Conservation (phyloP, 306 rosid genomes). For the Castanea crenata region DNA sequence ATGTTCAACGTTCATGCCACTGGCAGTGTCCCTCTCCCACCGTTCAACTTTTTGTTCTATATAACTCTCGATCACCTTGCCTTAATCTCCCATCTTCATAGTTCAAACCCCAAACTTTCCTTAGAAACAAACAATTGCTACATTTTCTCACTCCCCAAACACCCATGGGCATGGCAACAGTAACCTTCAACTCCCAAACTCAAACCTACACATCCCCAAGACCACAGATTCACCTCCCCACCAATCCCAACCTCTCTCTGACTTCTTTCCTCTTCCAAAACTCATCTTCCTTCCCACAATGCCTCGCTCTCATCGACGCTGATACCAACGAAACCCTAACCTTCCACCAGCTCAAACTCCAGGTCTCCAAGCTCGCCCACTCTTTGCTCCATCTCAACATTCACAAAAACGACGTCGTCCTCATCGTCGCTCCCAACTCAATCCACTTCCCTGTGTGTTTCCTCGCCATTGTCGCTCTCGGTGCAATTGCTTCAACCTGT, state of each 20-base stretch:
- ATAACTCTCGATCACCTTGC: no score
- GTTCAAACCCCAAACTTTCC: neutral
- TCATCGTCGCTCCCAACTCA: constrained; percentile 25
- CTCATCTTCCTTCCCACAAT: constrained; percentile 21
- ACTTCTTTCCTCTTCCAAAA: constrained; percentile 44
- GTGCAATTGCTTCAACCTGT: constrained; percentile 25
- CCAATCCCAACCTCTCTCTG: constrained; percentile 38
- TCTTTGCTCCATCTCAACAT: constrained; percentile 14
- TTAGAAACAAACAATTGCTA: neutral
- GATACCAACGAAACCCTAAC: constrained; percentile 31
- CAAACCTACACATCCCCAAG: constrained; percentile 27
- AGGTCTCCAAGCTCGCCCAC: constrained; percentile 25
- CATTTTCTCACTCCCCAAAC: neutral
- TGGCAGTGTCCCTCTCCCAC: no score
- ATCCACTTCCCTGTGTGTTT: constrained; percentile 9
- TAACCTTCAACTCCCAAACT: neutral
- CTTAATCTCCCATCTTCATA: no score
- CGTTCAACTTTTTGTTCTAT: no score
- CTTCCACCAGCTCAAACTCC: constrained; percentile 36
- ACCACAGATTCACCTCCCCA: constrained; percentile 36
- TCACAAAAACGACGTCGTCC: constrained; percentile 25
- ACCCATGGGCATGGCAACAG: neutral
- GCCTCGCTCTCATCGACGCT: constrained; percentile 32
- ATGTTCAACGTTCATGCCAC: no score
- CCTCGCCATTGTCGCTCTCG: constrained; percentile 2